These are phyloP conservation scores for Tylopilus cervinicoccineus DNA, from an alignment of 768 basidiomycete genomes.

Conservation along the genomic window DNA sequence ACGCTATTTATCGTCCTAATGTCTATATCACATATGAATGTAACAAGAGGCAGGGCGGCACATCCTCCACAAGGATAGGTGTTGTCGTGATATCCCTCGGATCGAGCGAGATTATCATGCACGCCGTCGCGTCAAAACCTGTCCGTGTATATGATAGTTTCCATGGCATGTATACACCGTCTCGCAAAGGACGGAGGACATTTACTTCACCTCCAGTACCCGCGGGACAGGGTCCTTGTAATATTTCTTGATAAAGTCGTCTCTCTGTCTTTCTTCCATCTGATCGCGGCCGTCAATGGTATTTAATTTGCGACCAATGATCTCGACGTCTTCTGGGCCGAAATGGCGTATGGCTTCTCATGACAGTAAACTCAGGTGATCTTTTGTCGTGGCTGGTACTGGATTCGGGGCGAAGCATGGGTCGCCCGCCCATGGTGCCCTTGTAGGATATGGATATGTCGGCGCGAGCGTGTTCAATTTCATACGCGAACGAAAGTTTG, in stretches of 20 bases:
- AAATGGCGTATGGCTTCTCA: no score
- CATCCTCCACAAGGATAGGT: not conserved
- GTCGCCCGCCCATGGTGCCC: no score
- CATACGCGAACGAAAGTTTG: no score
- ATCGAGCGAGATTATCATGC: constrained; percentile 2
- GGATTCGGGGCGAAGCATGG: no score
- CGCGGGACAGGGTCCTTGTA: not conserved
- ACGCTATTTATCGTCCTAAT: not conserved
- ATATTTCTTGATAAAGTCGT: not conserved
- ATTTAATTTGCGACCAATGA: not conserved
- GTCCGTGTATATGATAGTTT: not conserved
- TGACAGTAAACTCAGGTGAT: no score
- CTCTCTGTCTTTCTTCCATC: not conserved
- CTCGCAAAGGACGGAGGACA: not conserved
- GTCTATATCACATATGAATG: not conserved
- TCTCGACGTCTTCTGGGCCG: not conserved
- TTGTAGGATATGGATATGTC: no score
- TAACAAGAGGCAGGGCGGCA: not conserved
- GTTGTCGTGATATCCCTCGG: not conserved
- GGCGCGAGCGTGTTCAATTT: no score
- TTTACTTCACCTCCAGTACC: not conserved
- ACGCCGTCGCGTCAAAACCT: not conserved
- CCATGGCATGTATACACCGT: not conserved
- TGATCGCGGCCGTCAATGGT: no score
- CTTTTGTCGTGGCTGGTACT: no score